phyloP scores from a whole-genome alignment of 495 filamentous ascomycete genomes.

The Hypoxylon crocopeplum region DNA sequence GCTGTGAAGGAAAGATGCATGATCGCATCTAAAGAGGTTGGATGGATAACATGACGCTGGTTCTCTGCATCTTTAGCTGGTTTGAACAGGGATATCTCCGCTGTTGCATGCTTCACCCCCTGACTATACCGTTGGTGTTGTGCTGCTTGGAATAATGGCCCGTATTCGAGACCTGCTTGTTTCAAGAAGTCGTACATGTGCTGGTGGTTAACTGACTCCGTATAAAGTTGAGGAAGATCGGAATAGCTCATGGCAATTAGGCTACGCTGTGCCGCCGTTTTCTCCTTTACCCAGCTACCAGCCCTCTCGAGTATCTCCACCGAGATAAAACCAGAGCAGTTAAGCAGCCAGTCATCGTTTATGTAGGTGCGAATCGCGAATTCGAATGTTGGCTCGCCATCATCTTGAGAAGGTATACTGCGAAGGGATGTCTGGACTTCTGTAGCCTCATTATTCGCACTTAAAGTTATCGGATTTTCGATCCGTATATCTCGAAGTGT shows the following conservation, averaged over 20 bases:
- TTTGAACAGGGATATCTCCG: constrained; percentile 2
- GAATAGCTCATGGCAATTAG: background rate
- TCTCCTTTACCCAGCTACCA: background rate
- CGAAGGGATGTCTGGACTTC: constrained; percentile 2
- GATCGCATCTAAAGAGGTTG: constrained; percentile 37
- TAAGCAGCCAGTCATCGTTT: constrained; percentile 5
- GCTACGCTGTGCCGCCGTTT: no score
- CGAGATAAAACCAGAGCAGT: constrained; percentile 6
- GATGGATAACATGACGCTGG: constrained; percentile 47
- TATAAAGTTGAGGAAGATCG: background rate
- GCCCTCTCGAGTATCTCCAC: background rate
- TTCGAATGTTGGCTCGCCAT: background rate
- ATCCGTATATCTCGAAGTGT: background rate
- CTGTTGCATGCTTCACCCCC: background rate
- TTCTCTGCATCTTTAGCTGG: constrained; percentile 14
- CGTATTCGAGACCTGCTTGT: constrained; percentile 21
- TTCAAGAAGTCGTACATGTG: constrained; percentile 19
- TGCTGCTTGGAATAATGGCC: background rate
- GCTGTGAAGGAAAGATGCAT: constrained; percentile 16
- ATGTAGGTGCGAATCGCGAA: constrained; percentile 6
- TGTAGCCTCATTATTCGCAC: background rate
- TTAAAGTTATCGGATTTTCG: constrained; percentile 2
- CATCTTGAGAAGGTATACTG: background rate
- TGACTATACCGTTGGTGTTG: constrained; percentile 41
- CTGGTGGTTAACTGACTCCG: background rate